phyloP scores from a whole-genome alignment of 2,329 filamentous ascomycete genomes.

The Aspergillus tanneri region DNA sequence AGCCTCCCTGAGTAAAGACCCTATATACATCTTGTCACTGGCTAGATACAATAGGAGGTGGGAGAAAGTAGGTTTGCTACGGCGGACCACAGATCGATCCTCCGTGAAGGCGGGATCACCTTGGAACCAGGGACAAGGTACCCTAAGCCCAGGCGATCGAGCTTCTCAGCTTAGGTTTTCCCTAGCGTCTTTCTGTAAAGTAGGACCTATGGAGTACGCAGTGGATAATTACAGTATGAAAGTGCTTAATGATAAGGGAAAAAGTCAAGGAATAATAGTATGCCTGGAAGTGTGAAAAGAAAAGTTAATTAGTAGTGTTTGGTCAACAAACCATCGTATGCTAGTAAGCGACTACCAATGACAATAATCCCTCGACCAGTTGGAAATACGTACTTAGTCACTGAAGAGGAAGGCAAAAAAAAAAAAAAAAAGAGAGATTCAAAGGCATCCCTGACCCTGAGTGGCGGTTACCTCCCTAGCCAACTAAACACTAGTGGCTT shows the following conservation, averaged over 20 bases:
- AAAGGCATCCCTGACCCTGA: conserved; percentile 9
- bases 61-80: background rate
- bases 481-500: conserved; percentile 12
- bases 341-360: background rate
- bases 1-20: background rate
- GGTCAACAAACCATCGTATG: background rate
- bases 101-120: too few species aligned
- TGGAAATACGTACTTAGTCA: background rate
- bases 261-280: background rate
- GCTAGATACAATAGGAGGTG: background rate
- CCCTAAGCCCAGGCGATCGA: conserved; percentile 1
- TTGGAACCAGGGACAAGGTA: conserved; percentile 1
- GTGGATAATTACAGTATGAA: background rate
- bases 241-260: background rate
- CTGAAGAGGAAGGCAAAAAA: background rate
- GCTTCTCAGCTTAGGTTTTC: too few species aligned
- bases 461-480: conserved; percentile 15
- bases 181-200: background rate
- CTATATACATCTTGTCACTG: background rate
- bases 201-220: background rate
- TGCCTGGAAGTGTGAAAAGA: background rate
- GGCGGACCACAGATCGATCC: background rate
- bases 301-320: background rate
- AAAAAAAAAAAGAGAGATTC: conserved; percentile 1
- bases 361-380: background rate